Percentiles rank a stretch among this genome's conserved stretches.
Conservation (phyloP, 2,329 filamentous ascomycete genomes). For the Fusarium sterilihyphosum region DNA sequence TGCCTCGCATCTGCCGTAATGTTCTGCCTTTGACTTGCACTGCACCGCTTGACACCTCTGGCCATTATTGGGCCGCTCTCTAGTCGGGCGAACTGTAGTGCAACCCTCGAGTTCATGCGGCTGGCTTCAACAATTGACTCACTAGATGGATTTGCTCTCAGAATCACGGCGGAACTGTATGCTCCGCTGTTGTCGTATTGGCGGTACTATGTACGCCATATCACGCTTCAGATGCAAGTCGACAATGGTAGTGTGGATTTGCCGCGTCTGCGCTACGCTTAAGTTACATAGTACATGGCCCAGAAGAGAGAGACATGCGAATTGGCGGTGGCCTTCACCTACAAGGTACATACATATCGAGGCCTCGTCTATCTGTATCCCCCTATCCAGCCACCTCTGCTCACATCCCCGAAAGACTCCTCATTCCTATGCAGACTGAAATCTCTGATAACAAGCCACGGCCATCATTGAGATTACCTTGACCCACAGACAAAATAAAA, state of each 20-base stretch:
- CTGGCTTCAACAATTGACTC: conserved; percentile 3
- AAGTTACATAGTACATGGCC: not conserved
- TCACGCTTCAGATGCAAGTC: conserved; percentile 10
- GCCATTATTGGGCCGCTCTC: conserved; percentile 18
- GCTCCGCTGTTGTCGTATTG: conserved; percentile 23
- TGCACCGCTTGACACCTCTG: conserved; percentile 8
- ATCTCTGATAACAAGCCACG: conserved; percentile 12
- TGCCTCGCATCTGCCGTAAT: conserved; percentile 27
- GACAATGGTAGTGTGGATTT: not conserved
- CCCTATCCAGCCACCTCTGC: conserved; percentile 25
- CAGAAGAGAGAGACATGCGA: conserved; percentile 8
- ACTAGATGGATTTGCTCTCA: not conserved
- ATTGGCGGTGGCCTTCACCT: conserved; percentile 21
- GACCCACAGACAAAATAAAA: not conserved
- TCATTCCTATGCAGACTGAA: conserved; percentile 31
- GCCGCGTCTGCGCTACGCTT: not conserved
- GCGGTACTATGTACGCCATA: conserved; percentile 12
- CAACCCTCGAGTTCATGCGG: conserved; percentile 35
- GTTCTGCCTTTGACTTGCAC: conserved; percentile 28
- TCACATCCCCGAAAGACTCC: conserved; percentile 13
- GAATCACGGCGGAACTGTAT: conserved; percentile 16
- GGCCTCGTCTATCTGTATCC: conserved; percentile 27
- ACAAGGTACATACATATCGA: conserved; percentile 24
- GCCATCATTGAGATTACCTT: not conserved
- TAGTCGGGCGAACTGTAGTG: conserved; percentile 24